Percentiles rank a stretch among this genome's conserved stretches.
phyloP scores from a whole-genome alignment of 805 yeast species.

The Candida jianshihensis region DNA sequence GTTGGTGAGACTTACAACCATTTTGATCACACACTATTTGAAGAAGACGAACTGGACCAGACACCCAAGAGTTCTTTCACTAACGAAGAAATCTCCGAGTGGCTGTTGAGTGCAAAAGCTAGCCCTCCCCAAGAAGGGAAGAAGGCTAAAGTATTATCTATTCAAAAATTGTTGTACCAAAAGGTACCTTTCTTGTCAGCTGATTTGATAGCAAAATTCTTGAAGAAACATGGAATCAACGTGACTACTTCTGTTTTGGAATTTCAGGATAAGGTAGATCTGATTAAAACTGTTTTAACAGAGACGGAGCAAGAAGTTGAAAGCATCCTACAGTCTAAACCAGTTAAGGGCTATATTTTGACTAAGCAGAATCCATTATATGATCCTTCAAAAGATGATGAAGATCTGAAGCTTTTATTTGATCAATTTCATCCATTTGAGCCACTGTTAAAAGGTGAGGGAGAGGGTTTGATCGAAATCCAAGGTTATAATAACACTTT shows the following conservation, averaged over 20 bases:
- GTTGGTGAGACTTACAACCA: conserved; percentile 66
- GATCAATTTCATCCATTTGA: conserved; percentile 68
- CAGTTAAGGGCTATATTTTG: conserved; percentile 54
- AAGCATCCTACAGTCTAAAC: conserved; percentile 27
- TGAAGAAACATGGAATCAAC: conserved; percentile 40
- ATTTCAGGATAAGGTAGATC: conserved; percentile 19
- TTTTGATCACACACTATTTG: conserved; percentile 50
- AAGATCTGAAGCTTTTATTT: conserved; percentile 41
- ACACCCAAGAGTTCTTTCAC: conserved; percentile 1
- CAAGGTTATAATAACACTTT: conserved; percentile 74
- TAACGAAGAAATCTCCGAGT: conserved; percentile 16
- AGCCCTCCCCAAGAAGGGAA: conserved; percentile 16
- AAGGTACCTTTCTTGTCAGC: conserved; percentile 72
- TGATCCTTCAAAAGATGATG: conserved; percentile 32
- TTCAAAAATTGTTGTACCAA: conserved; percentile 64
- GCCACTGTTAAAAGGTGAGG: conserved; percentile 37
- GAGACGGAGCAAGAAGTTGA: conserved; percentile 39
- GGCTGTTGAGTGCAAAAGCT: conserved; percentile 19
- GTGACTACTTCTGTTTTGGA: conserved; percentile 34
- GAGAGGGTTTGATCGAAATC: conserved; percentile 34
- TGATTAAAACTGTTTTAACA: conserved; percentile 37
- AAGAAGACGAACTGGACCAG: conserved; percentile 12
- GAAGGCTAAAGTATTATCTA: conserved; percentile 44
- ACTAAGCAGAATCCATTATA: conserved; percentile 51
- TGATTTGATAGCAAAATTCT: conserved; percentile 60